phyloP scores from a whole-genome alignment of 108 stramenopile genomes.

The Nannochloropsis gaditana region DNA sequence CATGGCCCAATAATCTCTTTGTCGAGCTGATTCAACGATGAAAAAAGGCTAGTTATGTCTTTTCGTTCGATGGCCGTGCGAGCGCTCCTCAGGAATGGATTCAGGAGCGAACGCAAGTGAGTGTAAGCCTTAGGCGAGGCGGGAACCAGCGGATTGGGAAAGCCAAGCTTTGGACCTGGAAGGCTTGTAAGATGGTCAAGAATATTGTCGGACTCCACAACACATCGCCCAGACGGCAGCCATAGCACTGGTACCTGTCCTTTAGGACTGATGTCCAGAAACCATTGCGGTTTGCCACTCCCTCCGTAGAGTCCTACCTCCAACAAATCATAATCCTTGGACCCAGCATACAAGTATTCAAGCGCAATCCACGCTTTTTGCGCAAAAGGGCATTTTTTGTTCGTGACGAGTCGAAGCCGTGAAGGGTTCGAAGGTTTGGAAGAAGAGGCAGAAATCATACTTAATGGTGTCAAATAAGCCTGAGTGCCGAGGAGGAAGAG shows the following conservation, averaged over 20 bases:
- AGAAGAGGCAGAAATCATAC: neutral
- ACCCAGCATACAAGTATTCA: neutral
- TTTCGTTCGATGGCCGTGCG: neutral
- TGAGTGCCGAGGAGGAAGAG: neutral
- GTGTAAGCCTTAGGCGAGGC: neutral
- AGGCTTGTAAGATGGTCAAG: neutral
- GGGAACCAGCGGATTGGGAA: neutral
- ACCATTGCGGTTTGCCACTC: neutral
- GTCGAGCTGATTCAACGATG: neutral
- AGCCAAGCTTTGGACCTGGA: neutral
- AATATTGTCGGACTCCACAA: neutral
- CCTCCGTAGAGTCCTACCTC: conserved; percentile 6
- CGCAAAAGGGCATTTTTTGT: conserved; percentile 16
- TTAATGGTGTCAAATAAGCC: neutral
- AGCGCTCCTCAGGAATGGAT: neutral
- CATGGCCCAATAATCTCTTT: neutral
- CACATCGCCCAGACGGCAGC: neutral
- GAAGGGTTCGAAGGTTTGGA: neutral
- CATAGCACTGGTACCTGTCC: conserved; percentile 7
- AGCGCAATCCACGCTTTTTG: conserved; percentile 18
- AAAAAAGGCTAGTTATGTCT: neutral
- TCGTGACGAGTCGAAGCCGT: neutral
- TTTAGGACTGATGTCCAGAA: neutral
- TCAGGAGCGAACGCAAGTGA: neutral
- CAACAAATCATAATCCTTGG: conserved; percentile 1